Evolutionary conservation across 2,329 filamentous ascomycete genomes (phyloP), one percentile per base, ranked within the genome.

Genomic region (Colletotrichum sp.): DNA sequence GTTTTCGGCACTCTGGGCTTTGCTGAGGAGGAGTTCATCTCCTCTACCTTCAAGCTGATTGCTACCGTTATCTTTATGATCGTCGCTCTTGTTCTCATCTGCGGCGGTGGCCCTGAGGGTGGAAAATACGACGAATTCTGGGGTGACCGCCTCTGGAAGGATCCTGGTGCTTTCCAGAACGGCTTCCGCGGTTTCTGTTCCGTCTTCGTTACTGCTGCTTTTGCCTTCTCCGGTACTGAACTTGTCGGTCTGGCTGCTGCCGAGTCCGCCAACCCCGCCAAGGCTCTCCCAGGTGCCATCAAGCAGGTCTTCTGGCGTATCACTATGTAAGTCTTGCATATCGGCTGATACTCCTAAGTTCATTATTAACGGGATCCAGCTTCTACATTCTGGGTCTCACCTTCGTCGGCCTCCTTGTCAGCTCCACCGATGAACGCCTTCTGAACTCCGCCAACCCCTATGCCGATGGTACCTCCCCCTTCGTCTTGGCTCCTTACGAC

Each of bases 281-380:
- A 94, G 80, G 90, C 92, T 1, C 88, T 97, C 1, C 95, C 95
- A 1, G 92, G 91, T 27, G 94, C 95, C 3, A 91, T 95, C 79
- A 96, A 95, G 85, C 94, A 96, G 82, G 93, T 88, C 36, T 88
- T 88, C 77, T 88, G 86, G 86, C 85, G 87, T 79, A 87, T 88
- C 76, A 86, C 85, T n/a, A 80, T 88, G 75, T 81, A 33, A 61
- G 71, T 54, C 6, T 0, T 2, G 0, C 1, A 1, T 7, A 1
- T 31, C 9, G 1, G 12, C 6, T 43, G 12, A 21, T 15, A 73
- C 76, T 76, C 78, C 80, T 7, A 84, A 81, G 2, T 6, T 5
- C 29, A 3, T 16, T 13, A n/a, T 72, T 79, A 18, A 80, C 63
- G 3, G 8, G 5, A 3, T 13, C 4, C 6, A 73, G 71, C 31